Conservation (phyloP, 1,284 basidiomycete genomes). For the Termitomyces sp. region DNA sequence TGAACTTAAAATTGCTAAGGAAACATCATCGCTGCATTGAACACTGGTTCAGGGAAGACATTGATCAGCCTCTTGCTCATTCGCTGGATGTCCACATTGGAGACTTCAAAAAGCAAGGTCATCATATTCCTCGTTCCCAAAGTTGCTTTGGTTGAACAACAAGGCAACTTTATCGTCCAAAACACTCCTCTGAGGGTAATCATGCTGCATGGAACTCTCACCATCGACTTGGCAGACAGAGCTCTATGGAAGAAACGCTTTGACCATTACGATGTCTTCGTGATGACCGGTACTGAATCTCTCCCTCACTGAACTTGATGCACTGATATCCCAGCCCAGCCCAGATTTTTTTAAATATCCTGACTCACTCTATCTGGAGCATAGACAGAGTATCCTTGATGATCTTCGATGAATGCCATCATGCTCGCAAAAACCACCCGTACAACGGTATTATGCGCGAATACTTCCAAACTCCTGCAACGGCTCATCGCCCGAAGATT, state of each 20-base stretch:
- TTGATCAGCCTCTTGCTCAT: slow-evolving; percentile 76
- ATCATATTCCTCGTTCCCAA: slow-evolving; percentile 77
- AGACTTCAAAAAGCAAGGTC: slow-evolving; percentile 43
- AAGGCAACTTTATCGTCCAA: slow-evolving; percentile 61
- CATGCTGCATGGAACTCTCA: slow-evolving; percentile 63
- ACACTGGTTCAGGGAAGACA: slow-evolving; percentile 80
- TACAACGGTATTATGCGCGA: slow-evolving; percentile 79
- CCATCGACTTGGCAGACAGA: slow-evolving; percentile 67
- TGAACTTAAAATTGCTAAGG: slow-evolving; percentile 19
- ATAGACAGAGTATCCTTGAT: slow-evolving; percentile 69
- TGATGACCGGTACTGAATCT: slow-evolving; percentile 65
- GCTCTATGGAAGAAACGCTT: slow-evolving; percentile 62
- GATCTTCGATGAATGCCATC: slow-evolving; percentile 82
- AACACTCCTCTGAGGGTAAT: slow-evolving; percentile 62
- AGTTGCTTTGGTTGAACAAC: slow-evolving; percentile 78
- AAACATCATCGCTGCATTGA: slow-evolving; percentile 75
- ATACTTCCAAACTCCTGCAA: slow-evolving; percentile 51
- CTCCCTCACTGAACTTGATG: not conserved
- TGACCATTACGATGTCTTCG: slow-evolving; percentile 62
- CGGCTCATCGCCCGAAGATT: slow-evolving; percentile 60
- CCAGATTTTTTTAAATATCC: slow-evolving; percentile 73
- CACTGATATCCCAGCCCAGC: slow-evolving; percentile 37
- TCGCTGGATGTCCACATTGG: slow-evolving; percentile 61
- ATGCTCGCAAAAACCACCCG: slow-evolving; percentile 73
- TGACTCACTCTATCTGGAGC: slow-evolving; percentile 76